A percentile compares a stretch with the other conserved stretches of the same genome.
Evolutionary conservation across 179 eudicot species (phyloP).

Genomic region (Beta macrorhiza): DNA sequence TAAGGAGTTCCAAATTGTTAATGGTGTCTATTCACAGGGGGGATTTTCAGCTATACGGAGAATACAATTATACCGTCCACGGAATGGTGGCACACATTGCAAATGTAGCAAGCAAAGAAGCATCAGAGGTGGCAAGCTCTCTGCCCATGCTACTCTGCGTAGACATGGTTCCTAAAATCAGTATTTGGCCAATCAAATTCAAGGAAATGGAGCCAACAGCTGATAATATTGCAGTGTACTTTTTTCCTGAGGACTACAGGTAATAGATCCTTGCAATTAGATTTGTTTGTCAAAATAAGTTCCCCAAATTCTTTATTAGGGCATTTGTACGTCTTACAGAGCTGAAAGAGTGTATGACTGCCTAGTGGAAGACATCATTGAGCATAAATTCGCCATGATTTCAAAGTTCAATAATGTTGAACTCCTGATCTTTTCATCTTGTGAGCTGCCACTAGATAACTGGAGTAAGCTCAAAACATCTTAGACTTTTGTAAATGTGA

Average conservation of each 20-base stretch:
- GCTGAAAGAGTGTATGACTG: conserved; percentile 32
- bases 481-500: not conserved
- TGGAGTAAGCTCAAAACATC: conserved; percentile 30
- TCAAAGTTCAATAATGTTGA: conserved; percentile 21
- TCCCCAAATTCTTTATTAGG: not conserved
- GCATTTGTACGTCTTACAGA: conserved; percentile 18
- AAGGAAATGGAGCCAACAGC: conserved; percentile 21
- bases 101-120: conserved; percentile 22
- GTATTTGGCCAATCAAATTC: conserved; percentile 32
- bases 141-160: conserved; percentile 27
- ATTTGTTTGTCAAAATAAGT: not conserved
- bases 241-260: conserved; percentile 34
- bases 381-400: conserved; percentile 26
- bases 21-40: conserved; percentile 24
- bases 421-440: conserved; percentile 32
- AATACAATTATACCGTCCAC: conserved; percentile 13
- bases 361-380: conserved; percentile 33
- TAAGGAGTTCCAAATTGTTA: not conserved
- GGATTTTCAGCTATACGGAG: conserved; percentile 24
- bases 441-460: conserved; percentile 22
- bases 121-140: conserved; percentile 18
- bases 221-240: conserved; percentile 23
- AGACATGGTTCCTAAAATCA: conserved; percentile 25
- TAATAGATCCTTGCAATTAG: not conserved
- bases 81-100: conserved; percentile 26